phyloP scores from a whole-genome alignment of 2,329 filamentous ascomycete genomes.

The Arthrinium phaeospermum region DNA sequence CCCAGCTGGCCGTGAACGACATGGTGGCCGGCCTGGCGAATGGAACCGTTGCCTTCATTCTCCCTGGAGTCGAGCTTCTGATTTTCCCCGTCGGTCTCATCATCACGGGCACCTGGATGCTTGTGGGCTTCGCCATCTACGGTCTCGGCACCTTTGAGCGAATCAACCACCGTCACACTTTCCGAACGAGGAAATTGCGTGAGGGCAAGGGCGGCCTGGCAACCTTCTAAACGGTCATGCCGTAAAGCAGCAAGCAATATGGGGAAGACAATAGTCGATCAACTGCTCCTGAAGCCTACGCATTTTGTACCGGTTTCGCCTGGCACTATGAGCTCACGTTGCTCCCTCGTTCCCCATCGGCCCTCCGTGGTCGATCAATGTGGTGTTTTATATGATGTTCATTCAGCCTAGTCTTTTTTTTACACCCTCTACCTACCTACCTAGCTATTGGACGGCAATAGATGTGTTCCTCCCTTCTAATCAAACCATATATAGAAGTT shows the following conservation, averaged over 20 bases:
- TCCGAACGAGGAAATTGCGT: slow-evolving; percentile 56
- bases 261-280: neutral
- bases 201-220: slow-evolving; percentile 41
- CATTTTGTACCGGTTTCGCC: neutral
- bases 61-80: slow-evolving; percentile 71
- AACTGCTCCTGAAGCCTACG: neutral
- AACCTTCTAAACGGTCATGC: slow-evolving; percentile 34
- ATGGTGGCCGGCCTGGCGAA: slow-evolving; percentile 52
- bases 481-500: slow-evolving; percentile 13
- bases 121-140: slow-evolving; percentile 61
- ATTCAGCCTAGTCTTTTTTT: neutral
- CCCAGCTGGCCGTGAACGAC: slow-evolving; percentile 56
- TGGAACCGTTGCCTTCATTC: slow-evolving; percentile 66
- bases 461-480: slow-evolving; percentile 5
- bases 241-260: too few relatives aligned
- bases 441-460: slow-evolving; percentile 15
- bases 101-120: slow-evolving; percentile 67
- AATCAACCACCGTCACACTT: slow-evolving; percentile 69
- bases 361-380: neutral
- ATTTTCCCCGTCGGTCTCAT: slow-evolving; percentile 75
- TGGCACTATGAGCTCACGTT: neutral
- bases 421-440: neutral
- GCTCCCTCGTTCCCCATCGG: neutral
- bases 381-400: slow-evolving; percentile 6
- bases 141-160: slow-evolving; percentile 71